Evolutionary conservation across 2,329 filamentous ascomycete genomes (phyloP).

Genomic region (Gyromitra esculenta): DNA sequence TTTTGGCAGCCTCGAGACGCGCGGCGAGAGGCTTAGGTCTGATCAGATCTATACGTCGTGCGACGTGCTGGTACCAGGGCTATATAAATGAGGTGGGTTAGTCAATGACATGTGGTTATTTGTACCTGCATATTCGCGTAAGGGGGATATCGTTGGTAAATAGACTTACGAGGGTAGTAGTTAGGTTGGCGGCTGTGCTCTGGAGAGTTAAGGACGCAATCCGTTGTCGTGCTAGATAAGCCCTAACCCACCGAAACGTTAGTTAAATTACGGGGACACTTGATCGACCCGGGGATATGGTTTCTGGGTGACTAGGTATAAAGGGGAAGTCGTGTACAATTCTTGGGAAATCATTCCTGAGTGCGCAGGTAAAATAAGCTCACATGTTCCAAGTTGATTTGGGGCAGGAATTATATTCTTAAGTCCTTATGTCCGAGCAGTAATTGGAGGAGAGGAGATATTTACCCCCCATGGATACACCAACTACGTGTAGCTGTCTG

Average conservation of each 20-base stretch:
- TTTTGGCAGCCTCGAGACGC: constrained; percentile 72
- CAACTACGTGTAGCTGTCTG: constrained; percentile 73
- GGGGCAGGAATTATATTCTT: not conserved
- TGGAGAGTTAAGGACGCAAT: constrained; percentile 69
- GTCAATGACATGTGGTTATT: constrained; percentile 14
- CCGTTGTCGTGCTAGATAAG: constrained; percentile 65
- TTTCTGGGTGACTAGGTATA: constrained; percentile 24
- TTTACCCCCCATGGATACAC: constrained; percentile 80
- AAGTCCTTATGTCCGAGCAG: not conserved
- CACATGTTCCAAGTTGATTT: constrained; percentile 33
- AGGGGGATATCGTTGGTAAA: constrained; percentile 38
- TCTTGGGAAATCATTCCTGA: constrained; percentile 84
- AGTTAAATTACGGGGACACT: constrained; percentile 19
- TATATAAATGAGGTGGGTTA: constrained; percentile 35
- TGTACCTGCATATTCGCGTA: constrained; percentile 33
- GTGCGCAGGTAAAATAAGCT: constrained; percentile 38
- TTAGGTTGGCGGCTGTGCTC: constrained; percentile 70
- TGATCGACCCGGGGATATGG: constrained; percentile 29
- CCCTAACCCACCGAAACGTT: constrained; percentile 57
- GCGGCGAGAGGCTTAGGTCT: constrained; percentile 76
- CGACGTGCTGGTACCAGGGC: constrained; percentile 72
- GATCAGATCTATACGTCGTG: constrained; percentile 67
- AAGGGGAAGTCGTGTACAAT: constrained; percentile 61
- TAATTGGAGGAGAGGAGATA: constrained; percentile 36
- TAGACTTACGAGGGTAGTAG: constrained; percentile 66